Base-by-base conservation (phyloP, 179 eudicot genomes). In the Beta lomatogona region DNA sequence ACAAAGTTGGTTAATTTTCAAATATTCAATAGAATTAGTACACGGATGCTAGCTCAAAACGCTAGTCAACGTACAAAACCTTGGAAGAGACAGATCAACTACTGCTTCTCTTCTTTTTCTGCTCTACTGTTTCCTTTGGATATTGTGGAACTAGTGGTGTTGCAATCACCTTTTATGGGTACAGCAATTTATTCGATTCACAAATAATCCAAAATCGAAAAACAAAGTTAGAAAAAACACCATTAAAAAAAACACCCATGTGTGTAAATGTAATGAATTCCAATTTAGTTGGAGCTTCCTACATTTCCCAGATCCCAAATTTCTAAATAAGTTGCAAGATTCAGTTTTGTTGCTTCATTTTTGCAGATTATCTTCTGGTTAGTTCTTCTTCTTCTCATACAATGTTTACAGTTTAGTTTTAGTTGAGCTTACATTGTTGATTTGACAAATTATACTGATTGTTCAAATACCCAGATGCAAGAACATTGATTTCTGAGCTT, bases 401-500 rank as follows among this genome's bases (percentile, higher is more conserved):
- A 19, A 19, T 55, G 45, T 54, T 57, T 50, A 54, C 1, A 63
- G 73, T 58, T 82, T 4, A 41, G 41, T 19, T 21, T n/a, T 61
- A 44, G 28, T 61, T 64, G 19, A 21, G 25, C 66, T 80, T 73
- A 15, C 48, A 73, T 73, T 65, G 77, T 21, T 66, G 41, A 44
- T 72, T 78, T 54, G 79, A 77, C 74, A 19, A 6, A 55, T 71
- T 63, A 80, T 79, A 69, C 75, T 81, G 68, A 71, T 58, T 80
- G 76, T 31, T 79, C 28, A 25, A 73, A 61, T 52, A 73, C 77
- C 81, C 86, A 83, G 79, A 76, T 85, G 57, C 63, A 8, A 71
- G 63, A 69, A 69, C 75, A 69, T n/a, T 84, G 81, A 57, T 80
- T 75, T 80, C 25, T 82, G 83, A 84, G 79, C 28, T 65, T 73